Evolutionary conservation across 176 grass and related monocot species (phyloP).

Genomic region (Eleusine coracana): DNA sequence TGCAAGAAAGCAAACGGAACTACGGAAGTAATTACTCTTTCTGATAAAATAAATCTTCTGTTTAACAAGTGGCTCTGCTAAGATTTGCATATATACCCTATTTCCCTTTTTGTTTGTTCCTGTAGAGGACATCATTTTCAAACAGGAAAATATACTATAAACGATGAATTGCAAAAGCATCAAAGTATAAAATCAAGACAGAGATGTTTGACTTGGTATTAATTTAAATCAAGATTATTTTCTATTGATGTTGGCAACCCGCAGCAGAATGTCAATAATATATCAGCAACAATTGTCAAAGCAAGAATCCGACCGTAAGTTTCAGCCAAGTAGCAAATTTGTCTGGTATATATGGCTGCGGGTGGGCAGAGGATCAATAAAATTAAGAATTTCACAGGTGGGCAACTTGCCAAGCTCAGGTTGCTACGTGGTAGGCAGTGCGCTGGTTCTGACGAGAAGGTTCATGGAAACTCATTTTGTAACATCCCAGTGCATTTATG

Average conservation of each 20-base stretch:
- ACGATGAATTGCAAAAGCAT: background rate
- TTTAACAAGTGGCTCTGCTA: conserved; percentile 12
- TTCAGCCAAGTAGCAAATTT: conserved; percentile 14
- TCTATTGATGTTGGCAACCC: background rate
- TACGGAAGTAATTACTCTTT: background rate
- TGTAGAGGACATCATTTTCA: conserved; percentile 29
- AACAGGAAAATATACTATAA: background rate
- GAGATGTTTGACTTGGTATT: conserved; percentile 26
- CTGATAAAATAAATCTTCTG: background rate
- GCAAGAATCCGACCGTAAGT: conserved; percentile 3
- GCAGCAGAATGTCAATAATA: conserved; percentile 31
- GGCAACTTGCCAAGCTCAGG: too few relatives aligned
- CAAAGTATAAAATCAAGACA: too few relatives aligned
- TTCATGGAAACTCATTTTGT: too few relatives aligned
- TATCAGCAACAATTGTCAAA: conserved; percentile 10
- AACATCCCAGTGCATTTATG: too few relatives aligned
- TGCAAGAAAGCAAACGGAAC: background rate
- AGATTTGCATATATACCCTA: conserved; percentile 45
- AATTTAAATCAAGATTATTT: background rate
- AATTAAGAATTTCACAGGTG: too few relatives aligned
- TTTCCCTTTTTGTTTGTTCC: conserved; percentile 26
- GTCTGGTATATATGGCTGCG: background rate
- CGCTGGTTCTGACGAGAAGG: too few relatives aligned
- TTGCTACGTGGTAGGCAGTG: too few relatives aligned
- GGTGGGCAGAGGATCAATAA: too few relatives aligned